Evolutionary conservation across 768 basidiomycete species (phyloP).

Genomic region (Trametes maxima): DNA sequence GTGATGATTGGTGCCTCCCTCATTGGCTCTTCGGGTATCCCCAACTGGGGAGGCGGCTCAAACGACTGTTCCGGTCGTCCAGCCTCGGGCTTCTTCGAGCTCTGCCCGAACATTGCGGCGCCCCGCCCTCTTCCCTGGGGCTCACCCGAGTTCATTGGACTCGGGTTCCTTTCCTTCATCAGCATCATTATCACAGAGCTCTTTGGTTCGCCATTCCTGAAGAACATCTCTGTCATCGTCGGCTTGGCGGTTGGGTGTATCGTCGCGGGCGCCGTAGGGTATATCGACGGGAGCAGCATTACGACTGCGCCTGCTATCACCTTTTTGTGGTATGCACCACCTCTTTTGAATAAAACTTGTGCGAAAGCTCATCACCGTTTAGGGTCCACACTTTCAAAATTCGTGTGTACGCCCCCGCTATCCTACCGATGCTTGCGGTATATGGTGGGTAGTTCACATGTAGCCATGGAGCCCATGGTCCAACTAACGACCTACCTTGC

Average conservation of each 20-base stretch:
- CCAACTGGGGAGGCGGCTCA: slow-evolving; percentile 85
- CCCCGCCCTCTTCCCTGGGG: slow-evolving; percentile 80
- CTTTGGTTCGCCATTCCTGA: slow-evolving; percentile 84
- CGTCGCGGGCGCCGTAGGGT: slow-evolving; percentile 77
- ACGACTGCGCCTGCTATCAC: slow-evolving; percentile 74
- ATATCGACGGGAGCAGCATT: slow-evolving; percentile 70
- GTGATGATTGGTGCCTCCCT: slow-evolving; percentile 80
- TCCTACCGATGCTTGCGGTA: slow-evolving; percentile 63
- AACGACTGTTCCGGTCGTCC: slow-evolving; percentile 70
- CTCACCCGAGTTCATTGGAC: slow-evolving; percentile 80
- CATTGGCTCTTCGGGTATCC: slow-evolving; percentile 71
- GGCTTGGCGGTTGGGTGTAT: slow-evolving; percentile 79
- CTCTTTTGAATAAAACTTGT: not conserved
- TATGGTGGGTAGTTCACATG: slow-evolving; percentile 42
- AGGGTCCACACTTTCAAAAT: slow-evolving; percentile 82
- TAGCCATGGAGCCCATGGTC: no score
- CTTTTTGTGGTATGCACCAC: slow-evolving; percentile 62
- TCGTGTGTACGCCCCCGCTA: slow-evolving; percentile 69
- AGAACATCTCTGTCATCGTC: slow-evolving; percentile 77
- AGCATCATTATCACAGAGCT: slow-evolving; percentile 78
- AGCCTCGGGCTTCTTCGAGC: slow-evolving; percentile 60
- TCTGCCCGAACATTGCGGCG: slow-evolving; percentile 73
- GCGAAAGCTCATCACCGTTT: not conserved
- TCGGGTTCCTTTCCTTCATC: slow-evolving; percentile 83
- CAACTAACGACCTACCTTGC: not conserved